Base-by-base conservation (phyloP, 768 basidiomycete species). In the Gymnopilus dilepis region DNA sequence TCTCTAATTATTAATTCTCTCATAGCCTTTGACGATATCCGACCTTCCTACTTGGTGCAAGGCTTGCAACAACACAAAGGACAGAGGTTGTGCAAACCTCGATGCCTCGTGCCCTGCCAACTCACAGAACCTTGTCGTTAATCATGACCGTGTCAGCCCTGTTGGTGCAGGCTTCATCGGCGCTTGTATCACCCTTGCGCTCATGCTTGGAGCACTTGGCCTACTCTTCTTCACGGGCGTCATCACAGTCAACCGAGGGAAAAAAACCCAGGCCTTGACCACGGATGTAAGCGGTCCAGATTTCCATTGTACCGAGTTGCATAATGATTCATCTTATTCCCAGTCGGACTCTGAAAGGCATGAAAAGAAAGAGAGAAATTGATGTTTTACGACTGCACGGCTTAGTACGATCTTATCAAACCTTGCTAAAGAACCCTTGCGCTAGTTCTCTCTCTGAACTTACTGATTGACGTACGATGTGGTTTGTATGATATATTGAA, bases 131-230 rank as follows among this genome's bases (percentile, higher is more conserved):
- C 67, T 66, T 33, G 28, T 17, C 47, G 62, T 28, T 63, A 68
- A 52, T 17, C 76, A 78, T 52, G 73, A 77, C 34, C 66, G 62
- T 15, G 80, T 88, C 62, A 79, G 78, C 61, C 80, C 78, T 0
- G 79, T 88, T 4, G 88, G 86, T 7, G 88, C 88, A 17, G 88
- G 88, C 1, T 86, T 88, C 74, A 75, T 90, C 15, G 88, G 88
- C 22, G 88, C 88, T 2, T 85, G 85, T 12, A 67, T 88, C 60
- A 80, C 80, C 12, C 66, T 86, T 41, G 80, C 73, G 4, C 76
- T 84, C 12, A 72, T 72, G 42, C 63, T 80, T 28, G 61, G 76
- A 12, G 72, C 80, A 63, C 63, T 84, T n/a, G 74, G 67, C 1
- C 61, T 76, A 9, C 67, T 86, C 38, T 70, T 68, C 12, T 79